Percentiles rank a stretch among this genome's conserved stretches.
phyloP scores from a whole-genome alignment of 139 green algal genomes.

The Coccomyxa sp. region DNA sequence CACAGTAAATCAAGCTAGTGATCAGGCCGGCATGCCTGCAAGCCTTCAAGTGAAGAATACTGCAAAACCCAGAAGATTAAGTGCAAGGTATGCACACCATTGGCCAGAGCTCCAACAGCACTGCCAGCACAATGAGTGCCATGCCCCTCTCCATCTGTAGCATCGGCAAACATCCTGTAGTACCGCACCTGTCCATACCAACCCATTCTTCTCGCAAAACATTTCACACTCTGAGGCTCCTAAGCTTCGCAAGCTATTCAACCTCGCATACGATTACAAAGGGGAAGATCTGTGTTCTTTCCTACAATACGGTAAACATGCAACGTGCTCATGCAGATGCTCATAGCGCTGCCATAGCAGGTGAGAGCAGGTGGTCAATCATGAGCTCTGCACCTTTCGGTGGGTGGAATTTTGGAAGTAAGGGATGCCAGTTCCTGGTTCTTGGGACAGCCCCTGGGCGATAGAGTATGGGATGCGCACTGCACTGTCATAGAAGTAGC shows the following conservation, averaged over 20 bases:
- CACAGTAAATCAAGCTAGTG: background rate
- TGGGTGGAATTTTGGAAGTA: too few relatives aligned
- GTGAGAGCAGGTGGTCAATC: too few relatives aligned
- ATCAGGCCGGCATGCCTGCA: background rate
- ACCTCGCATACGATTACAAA: too few relatives aligned
- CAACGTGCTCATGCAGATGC: too few relatives aligned
- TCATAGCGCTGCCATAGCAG: too few relatives aligned
- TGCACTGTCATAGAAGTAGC: conserved; percentile 57
- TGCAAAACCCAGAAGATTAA: background rate
- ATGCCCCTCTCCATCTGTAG: conserved; percentile 74
- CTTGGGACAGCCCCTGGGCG: background rate
- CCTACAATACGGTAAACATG: too few relatives aligned
- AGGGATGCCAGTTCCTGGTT: too few relatives aligned
- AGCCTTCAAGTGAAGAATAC: background rate
- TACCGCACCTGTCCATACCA: conserved; percentile 60
- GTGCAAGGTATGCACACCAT: background rate
- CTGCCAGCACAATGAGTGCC: conserved; percentile 85
- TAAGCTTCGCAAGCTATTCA: too few relatives aligned
- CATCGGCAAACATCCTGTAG: conserved; percentile 58
- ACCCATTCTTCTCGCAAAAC: too few relatives aligned
- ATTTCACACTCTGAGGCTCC: too few relatives aligned
- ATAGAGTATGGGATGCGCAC: background rate
- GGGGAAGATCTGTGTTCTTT: too few relatives aligned
- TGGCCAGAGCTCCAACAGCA: conserved; percentile 39
- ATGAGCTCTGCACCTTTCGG: too few relatives aligned